Evolutionary conservation across 140 eudicot genomes (phyloP).

Genomic region (Ambrosia hybrid): DNA sequence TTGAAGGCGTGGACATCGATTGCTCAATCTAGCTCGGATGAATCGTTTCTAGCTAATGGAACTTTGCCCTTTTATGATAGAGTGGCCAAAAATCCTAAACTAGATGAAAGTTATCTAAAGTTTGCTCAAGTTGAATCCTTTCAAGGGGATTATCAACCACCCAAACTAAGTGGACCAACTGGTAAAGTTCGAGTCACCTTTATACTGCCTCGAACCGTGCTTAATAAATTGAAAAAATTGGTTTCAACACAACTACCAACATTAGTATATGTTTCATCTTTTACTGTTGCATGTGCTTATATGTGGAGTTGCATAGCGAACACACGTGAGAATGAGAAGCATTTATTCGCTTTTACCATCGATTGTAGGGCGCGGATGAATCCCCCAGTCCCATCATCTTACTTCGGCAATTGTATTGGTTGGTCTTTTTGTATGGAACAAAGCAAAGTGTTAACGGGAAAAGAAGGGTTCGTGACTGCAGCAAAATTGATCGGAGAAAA

Average conservation of each 20-base stretch:
- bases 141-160: not conserved
- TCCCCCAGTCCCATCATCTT: slow-evolving; percentile 39
- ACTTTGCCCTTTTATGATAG: slow-evolving; percentile 38
- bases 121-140: not conserved
- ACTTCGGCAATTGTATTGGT: slow-evolving; percentile 44
- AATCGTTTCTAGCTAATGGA: no score
- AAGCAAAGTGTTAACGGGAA: not conserved
- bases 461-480: slow-evolving; percentile 21
- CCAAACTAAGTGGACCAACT: not conserved
- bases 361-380: slow-evolving; percentile 19
- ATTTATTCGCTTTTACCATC: slow-evolving; percentile 6
- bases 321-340: slow-evolving; percentile 11
- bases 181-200: no score
- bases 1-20: no score
- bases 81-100: slow-evolving; percentile 25
- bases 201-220: no score
- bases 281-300: slow-evolving; percentile 40
- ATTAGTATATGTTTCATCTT: slow-evolving; percentile 25
- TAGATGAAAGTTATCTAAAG: slow-evolving; percentile 22
- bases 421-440: not conserved
- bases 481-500: slow-evolving; percentile 24
- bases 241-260: no score
- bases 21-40: no score
- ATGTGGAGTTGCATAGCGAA: slow-evolving; percentile 38
- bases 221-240: no score